These are phyloP conservation scores for Eimeria necatrix DNA, from an alignment of 169 alveolate species.

Conservation along the genomic window DNA sequence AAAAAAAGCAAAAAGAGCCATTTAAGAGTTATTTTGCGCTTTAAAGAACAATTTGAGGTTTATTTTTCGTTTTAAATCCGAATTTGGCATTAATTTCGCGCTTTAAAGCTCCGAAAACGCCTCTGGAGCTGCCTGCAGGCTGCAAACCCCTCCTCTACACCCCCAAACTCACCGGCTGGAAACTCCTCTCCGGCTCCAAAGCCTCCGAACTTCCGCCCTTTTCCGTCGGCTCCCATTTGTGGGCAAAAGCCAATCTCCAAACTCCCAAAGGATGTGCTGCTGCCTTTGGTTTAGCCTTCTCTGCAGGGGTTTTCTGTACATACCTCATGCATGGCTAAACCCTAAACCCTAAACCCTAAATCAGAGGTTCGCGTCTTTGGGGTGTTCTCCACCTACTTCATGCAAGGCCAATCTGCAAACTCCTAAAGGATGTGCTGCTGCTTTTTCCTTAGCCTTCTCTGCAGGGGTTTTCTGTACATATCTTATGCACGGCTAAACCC, in stretches of 20 bases:
- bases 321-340: constrained; percentile 89
- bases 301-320: constrained; percentile 89
- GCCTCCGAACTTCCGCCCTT: constrained; percentile 85
- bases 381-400: no score
- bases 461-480: no score
- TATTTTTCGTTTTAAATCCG: neutral
- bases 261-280: constrained; percentile 89
- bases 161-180: constrained; percentile 87
- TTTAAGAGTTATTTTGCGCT: no score
- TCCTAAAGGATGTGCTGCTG: no score
- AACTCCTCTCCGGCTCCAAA: constrained; percentile 90
- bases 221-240: constrained; percentile 88
- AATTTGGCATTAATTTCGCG: neutral
- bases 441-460: no score
- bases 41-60: neutral
- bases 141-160: constrained; percentile 90
- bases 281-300: constrained; percentile 87
- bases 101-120: no score
- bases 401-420: no score
- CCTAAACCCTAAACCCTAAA: no score
- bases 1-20: no score
- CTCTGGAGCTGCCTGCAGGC: constrained; percentile 83
- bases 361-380: no score
- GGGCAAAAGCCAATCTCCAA: constrained; percentile 89
- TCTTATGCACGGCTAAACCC: no score